phyloP scores from a whole-genome alignment of 768 basidiomycete genomes.

The Auricularia auricula-judae region DNA sequence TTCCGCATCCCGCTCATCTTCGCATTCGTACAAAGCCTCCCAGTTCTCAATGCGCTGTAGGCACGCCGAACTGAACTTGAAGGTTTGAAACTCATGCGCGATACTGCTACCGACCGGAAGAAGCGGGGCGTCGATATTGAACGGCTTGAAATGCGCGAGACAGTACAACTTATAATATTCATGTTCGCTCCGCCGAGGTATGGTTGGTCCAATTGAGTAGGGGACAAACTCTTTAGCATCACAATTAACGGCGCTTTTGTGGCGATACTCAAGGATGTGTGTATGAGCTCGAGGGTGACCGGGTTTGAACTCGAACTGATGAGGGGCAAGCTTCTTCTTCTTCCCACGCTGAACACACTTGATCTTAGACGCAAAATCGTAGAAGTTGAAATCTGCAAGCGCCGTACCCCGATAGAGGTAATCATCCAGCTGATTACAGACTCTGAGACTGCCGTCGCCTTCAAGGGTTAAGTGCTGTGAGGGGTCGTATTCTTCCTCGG shows the following conservation, averaged over 20 bases:
- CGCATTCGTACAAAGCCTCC: constrained; percentile 24
- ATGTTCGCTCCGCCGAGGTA: constrained; percentile 3
- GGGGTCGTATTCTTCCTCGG: too few relatives aligned
- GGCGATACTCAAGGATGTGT: constrained; percentile 12
- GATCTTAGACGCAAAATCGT: too few relatives aligned
- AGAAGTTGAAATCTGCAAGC: too few relatives aligned
- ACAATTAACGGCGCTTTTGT: constrained; percentile 12
- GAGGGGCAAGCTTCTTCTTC: too few relatives aligned
- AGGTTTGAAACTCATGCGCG: neutral
- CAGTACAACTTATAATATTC: constrained; percentile 9
- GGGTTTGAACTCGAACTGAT: too few relatives aligned
- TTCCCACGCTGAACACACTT: too few relatives aligned
- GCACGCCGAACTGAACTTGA: neutral
- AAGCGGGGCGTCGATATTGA: constrained; percentile 2
- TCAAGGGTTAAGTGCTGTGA: too few relatives aligned
- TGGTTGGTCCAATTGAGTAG: constrained; percentile 9
- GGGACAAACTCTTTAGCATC: constrained; percentile 7
- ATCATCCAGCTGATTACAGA: too few relatives aligned
- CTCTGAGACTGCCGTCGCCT: too few relatives aligned
- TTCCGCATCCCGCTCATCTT: constrained; percentile 24
- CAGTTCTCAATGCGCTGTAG: constrained; percentile 1
- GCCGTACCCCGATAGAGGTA: too few relatives aligned
- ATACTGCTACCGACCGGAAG: neutral
- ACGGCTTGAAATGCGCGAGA: constrained; percentile 16
- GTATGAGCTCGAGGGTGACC: too few relatives aligned